These are phyloP conservation scores for Niebla homalea DNA, from an alignment of 495 filamentous ascomycete species.

Conservation along the genomic window DNA sequence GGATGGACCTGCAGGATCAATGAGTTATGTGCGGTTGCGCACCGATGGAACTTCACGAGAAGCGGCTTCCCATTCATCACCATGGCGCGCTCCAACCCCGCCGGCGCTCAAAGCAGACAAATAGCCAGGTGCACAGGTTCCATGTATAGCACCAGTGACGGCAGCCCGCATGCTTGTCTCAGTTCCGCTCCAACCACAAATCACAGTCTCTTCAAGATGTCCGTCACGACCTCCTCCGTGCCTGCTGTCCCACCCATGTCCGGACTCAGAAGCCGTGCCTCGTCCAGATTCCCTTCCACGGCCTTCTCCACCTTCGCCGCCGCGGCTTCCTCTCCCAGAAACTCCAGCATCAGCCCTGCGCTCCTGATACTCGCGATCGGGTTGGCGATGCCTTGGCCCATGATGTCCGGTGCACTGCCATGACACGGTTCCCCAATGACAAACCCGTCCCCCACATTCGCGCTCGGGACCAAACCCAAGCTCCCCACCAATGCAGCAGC, in stretches of 20 bases:
- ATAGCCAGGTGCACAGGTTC: too few relatives aligned
- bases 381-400: constrained; percentile 85
- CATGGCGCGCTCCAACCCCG: too few relatives aligned
- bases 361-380: constrained; percentile 89
- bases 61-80: too few relatives aligned
- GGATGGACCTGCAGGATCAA: too few relatives aligned
- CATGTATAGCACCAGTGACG: too few relatives aligned
- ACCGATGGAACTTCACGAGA: too few relatives aligned
- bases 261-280: constrained; percentile 67
- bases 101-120: too few relatives aligned
- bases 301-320: constrained; percentile 82
- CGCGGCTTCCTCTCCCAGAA: constrained; percentile 71
- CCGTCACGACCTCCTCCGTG: constrained; percentile 78
- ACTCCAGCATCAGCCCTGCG: constrained; percentile 91
- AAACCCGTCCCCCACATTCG: constrained; percentile 90
- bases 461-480: constrained; percentile 84
- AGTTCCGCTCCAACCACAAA: too few relatives aligned
- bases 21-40: too few relatives aligned
- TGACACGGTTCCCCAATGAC: constrained; percentile 98
- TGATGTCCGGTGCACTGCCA: constrained; percentile 89
- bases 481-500: constrained; percentile 92
- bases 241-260: constrained; percentile 83
- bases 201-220: constrained; percentile 74
- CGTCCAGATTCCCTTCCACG: constrained; percentile 82
- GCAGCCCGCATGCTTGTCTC: too few relatives aligned